Evolutionary conservation across 192 early-diverging fungal species (phyloP).

Genomic region (Coemansia sp.): DNA sequence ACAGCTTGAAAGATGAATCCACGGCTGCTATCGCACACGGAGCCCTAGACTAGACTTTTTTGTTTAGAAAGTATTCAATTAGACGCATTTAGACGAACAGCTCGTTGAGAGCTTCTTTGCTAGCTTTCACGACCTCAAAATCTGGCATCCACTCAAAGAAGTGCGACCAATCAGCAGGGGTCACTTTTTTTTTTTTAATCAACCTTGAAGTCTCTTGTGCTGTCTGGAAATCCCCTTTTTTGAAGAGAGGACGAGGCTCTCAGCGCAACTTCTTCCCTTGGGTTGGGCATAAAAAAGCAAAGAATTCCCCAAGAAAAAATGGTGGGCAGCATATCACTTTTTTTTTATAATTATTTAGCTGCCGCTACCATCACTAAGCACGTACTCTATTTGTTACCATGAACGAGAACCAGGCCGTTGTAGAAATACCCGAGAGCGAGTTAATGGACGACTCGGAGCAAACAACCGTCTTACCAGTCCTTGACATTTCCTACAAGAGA

Average conservation of each 20-base stretch:
- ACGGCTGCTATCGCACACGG: background rate
- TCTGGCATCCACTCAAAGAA: no score
- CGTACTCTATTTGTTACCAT: background rate
- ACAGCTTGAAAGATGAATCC: slow-evolving; percentile 24
- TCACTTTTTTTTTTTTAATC: no score
- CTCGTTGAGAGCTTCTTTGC: background rate
- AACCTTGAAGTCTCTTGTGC: no score
- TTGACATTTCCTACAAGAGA: background rate
- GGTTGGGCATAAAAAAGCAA: background rate
- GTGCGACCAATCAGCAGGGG: no score
- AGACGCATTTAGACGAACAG: background rate
- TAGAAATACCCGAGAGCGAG: background rate
- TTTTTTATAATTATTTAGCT: background rate
- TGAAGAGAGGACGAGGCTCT: background rate
- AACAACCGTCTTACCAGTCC: background rate
- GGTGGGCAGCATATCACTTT: background rate
- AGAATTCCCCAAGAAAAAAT: background rate
- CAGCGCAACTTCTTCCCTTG: background rate
- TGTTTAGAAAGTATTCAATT: background rate
- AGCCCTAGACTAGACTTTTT: background rate
- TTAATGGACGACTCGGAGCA: background rate
- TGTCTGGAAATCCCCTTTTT: background rate
- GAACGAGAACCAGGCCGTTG: background rate
- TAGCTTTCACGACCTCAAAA: no score
- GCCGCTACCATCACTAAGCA: background rate